Conservation (phyloP, 1,139 yeast species). For the Geotrichum klebahnii region DNA sequence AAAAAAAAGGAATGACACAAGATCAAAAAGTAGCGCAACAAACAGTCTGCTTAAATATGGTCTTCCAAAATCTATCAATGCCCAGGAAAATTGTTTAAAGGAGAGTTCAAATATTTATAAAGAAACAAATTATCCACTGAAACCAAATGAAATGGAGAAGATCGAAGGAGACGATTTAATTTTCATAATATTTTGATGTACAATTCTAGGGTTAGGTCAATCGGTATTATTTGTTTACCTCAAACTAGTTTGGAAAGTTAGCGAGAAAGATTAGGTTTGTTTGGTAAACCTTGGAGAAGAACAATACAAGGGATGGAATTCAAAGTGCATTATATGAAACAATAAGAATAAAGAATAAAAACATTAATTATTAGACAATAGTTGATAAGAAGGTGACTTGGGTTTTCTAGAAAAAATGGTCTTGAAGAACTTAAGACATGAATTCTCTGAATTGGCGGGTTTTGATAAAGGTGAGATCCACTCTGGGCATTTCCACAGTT, state of each 20-base stretch:
- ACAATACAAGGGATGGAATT: no score
- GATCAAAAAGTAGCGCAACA: neutral
- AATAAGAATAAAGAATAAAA: neutral
- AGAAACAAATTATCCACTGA: neutral
- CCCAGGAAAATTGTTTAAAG: neutral
- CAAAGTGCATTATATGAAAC: no score
- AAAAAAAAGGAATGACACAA: neutral
- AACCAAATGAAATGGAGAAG: neutral
- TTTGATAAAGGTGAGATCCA: slow-evolving; percentile 22
- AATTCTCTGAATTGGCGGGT: neutral
- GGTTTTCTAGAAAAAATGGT: neutral
- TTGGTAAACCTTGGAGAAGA: neutral
- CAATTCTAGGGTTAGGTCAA: neutral
- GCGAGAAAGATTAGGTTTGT: no score
- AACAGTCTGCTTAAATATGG: neutral
- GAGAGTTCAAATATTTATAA: neutral
- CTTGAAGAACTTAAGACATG: neutral
- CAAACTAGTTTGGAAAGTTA: no score
- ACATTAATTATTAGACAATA: neutral
- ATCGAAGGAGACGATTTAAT: neutral
- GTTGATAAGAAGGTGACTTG: slow-evolving; percentile 1
- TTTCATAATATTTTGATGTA: neutral
- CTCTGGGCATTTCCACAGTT: slow-evolving; percentile 40
- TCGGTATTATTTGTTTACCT: no score
- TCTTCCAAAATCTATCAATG: neutral